Percentiles rank a stretch among this genome's conserved stretches.
Evolutionary conservation across 2,329 filamentous ascomycete species (phyloP).

Genomic region (Sporothrix brunneoviolacea): DNA sequence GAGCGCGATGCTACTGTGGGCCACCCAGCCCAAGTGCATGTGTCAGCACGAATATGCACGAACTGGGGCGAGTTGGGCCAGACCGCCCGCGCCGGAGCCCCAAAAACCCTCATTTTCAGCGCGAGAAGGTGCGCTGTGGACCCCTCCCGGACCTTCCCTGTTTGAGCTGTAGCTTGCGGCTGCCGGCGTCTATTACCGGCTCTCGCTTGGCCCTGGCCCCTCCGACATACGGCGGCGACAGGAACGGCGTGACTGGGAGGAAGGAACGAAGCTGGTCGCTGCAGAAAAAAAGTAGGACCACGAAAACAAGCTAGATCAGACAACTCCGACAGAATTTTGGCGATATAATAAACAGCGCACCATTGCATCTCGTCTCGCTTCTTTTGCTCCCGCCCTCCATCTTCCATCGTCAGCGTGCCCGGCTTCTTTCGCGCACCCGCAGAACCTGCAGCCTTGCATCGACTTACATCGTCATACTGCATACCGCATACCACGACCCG

Average conservation of each 20-base stretch:
- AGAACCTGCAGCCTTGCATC: too few relatives aligned
- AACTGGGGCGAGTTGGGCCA: too few relatives aligned
- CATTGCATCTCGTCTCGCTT: too few relatives aligned
- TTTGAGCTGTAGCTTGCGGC: conserved; percentile 9
- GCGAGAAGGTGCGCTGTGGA: background rate
- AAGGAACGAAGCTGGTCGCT: background rate
- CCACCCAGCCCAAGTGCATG: too few relatives aligned
- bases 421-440: too few relatives aligned
- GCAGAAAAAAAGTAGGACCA: background rate
- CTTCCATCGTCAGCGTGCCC: background rate
- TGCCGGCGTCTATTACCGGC: conserved; percentile 11
- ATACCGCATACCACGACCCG: background rate
- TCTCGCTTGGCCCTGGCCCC: background rate
- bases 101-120: too few relatives aligned
- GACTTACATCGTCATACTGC: background rate
- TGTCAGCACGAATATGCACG: too few relatives aligned
- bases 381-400: too few relatives aligned
- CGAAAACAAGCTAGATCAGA: background rate
- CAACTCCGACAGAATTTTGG: background rate
- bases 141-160: conserved; percentile 4
- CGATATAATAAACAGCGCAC: background rate
- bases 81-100: too few relatives aligned
- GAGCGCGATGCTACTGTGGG: too few relatives aligned
- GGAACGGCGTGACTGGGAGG: background rate
- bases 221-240: conserved; percentile 6